Conservation (phyloP, 2,329 filamentous ascomycete genomes). For the Canariomyces notabilis region DNA sequence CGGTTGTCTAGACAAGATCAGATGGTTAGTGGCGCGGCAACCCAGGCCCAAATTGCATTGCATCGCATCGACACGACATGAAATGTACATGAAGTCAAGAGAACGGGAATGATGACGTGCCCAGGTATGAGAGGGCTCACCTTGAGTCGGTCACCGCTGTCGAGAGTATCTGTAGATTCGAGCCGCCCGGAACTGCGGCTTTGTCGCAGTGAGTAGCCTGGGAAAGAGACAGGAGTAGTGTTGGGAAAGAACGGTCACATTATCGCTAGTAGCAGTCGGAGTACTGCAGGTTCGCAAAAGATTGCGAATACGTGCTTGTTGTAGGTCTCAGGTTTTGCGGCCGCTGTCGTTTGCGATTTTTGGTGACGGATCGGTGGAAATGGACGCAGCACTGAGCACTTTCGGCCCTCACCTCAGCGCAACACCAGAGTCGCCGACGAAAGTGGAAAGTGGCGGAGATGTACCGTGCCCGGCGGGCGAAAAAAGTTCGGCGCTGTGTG, state of each 20-base stretch:
- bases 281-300: constrained; percentile 10
- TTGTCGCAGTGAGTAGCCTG: constrained; percentile 9
- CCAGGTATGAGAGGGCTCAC: constrained; percentile 3
- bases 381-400: background rate
- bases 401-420: constrained; percentile 1
- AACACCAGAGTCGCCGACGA: constrained; percentile 9
- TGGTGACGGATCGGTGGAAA: too few relatives aligned
- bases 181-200: constrained; percentile 13
- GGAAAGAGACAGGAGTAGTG: constrained; percentile 9
- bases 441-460: constrained; percentile 22
- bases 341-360: constrained; percentile 20
- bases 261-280: constrained; percentile 19
- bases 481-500: constrained; percentile 3
- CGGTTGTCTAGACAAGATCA: constrained; percentile 14
- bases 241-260: constrained; percentile 23
- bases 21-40: constrained; percentile 14
- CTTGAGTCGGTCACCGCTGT: constrained; percentile 16
- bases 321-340: background rate
- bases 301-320: background rate
- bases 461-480: background rate
- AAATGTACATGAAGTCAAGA: too few relatives aligned
- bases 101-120: background rate
- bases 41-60: background rate
- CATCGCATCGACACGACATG: background rate
- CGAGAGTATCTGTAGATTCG: constrained; percentile 6